These are phyloP conservation scores for Mycena galericulata DNA, from an alignment of 768 basidiomycete species.

Conservation along the genomic window DNA sequence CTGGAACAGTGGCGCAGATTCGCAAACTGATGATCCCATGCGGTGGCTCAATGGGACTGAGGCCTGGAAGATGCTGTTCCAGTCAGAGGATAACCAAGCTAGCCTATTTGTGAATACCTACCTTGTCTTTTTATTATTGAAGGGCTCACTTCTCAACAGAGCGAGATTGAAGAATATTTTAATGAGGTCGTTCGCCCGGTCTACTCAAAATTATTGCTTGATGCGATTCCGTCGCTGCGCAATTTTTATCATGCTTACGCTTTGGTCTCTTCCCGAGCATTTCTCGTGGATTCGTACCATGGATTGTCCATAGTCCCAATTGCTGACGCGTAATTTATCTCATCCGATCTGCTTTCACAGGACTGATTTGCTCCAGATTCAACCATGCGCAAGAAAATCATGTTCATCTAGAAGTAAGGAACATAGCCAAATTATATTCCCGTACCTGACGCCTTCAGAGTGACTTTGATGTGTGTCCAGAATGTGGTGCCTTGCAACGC, in stretches of 20 bases:
- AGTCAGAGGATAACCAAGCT: constrained; percentile 31
- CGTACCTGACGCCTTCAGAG: constrained; percentile 55
- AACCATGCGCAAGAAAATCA: constrained; percentile 79
- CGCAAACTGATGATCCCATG: constrained; percentile 43
- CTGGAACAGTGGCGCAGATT: constrained; percentile 59
- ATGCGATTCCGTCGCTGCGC: constrained; percentile 40
- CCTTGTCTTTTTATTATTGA: no score
- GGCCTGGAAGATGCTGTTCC: constrained; percentile 44
- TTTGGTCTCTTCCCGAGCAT: constrained; percentile 85
- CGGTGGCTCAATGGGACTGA: constrained; percentile 60
- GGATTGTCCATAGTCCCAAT: constrained; percentile 87
- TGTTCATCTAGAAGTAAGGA: constrained; percentile 76
- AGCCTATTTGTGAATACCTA: constrained; percentile 40
- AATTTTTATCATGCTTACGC: constrained; percentile 67
- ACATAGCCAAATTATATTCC: constrained; percentile 9
- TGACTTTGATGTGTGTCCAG: constrained; percentile 78
- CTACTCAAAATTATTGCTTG: constrained; percentile 19
- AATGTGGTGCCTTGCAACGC: constrained; percentile 75
- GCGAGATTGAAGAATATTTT: constrained; percentile 52
- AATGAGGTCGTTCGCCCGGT: constrained; percentile 41
- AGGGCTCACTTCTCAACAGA: no score
- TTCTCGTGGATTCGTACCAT: constrained; percentile 86
- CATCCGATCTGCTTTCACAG: neutral
- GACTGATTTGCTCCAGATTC: constrained; percentile 61
- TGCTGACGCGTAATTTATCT: constrained; percentile 77